Conservation (phyloP, 306 rosid species). For the Pyrus bretschneideri region DNA sequence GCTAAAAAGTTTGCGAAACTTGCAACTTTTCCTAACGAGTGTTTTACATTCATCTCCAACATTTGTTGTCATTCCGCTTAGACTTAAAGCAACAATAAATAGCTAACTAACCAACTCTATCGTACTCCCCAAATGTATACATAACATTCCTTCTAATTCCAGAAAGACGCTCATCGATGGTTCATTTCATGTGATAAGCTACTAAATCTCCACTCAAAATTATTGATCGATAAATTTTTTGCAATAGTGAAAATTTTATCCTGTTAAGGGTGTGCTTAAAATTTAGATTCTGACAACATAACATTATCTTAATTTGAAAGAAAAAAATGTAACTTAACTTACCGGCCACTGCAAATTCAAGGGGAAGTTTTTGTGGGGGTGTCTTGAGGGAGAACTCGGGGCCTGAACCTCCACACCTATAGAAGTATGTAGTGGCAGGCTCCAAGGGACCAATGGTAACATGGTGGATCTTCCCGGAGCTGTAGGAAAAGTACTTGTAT, state of each 20-base stretch:
- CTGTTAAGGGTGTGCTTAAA: neutral
- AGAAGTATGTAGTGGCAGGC: constrained; percentile 30
- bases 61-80: neutral
- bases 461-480: constrained; percentile 41
- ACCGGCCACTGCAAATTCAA: constrained; percentile 67
- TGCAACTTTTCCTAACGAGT: neutral
- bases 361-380: constrained; percentile 48
- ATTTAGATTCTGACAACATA: neutral
- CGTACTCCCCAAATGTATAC: neutral
- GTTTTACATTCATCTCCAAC: constrained; percentile 9
- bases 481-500: constrained; percentile 25
- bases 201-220: neutral
- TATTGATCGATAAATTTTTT: too few relatives aligned
- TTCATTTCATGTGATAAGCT: neutral
- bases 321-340: constrained; percentile 8
- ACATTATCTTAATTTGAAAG: neutral
- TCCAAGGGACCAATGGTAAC: constrained; percentile 35
- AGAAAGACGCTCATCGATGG: neutral
- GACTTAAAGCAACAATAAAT: constrained; percentile 9
- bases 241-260: neutral
- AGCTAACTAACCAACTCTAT: neutral
- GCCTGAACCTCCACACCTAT: constrained; percentile 33
- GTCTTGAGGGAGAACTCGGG: constrained; percentile 64
- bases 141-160: neutral
- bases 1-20: neutral